Conservation (phyloP, 2,329 filamentous ascomycete genomes). For the Lachnellula occidentalis region DNA sequence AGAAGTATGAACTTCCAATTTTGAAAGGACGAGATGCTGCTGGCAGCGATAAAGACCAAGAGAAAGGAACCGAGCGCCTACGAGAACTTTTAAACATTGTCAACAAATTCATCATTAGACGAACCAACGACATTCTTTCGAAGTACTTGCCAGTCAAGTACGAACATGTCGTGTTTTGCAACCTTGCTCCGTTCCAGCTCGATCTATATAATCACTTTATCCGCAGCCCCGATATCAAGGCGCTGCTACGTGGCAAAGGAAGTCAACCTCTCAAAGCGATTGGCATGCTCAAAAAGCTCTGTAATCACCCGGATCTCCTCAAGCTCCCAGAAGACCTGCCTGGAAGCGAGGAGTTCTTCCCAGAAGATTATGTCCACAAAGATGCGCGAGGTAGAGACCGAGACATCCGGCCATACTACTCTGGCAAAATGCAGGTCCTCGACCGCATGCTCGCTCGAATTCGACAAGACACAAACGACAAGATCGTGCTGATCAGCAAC, state of each 20-base stretch:
- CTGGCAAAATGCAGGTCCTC: slow-evolving; percentile 97
- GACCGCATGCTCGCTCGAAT: slow-evolving; percentile 97
- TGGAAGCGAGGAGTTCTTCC: slow-evolving; percentile 75
- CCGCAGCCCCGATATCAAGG: slow-evolving; percentile 89
- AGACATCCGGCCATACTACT: slow-evolving; percentile 92
- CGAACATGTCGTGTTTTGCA: slow-evolving; percentile 98
- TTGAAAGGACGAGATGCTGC: slow-evolving; percentile 85
- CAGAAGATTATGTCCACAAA: slow-evolving; percentile 82
- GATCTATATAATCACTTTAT: slow-evolving; percentile 97
- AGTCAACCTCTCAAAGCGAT: slow-evolving; percentile 96
- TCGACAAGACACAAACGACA: slow-evolving; percentile 93
- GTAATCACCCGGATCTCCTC: slow-evolving; percentile 93
- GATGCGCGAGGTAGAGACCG: slow-evolving; percentile 83
- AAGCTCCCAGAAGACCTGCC: slow-evolving; percentile 79
- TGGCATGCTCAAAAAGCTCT: slow-evolving; percentile 93
- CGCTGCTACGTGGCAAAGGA: slow-evolving; percentile 83
- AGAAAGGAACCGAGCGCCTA: slow-evolving; percentile 78
- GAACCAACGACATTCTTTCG: slow-evolving; percentile 95
- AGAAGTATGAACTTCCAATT: slow-evolving; percentile 90
- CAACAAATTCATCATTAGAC: slow-evolving; percentile 97
- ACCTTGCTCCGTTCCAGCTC: slow-evolving; percentile 85
- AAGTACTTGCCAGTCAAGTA: slow-evolving; percentile 99
- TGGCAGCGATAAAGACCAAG: slow-evolving; percentile 74
- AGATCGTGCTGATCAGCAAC: slow-evolving; percentile 98
- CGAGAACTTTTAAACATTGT: slow-evolving; percentile 76